These are phyloP conservation scores for Metschnikowia anglica DNA, from an alignment of 805 yeast genomes.

Conservation along the genomic window DNA sequence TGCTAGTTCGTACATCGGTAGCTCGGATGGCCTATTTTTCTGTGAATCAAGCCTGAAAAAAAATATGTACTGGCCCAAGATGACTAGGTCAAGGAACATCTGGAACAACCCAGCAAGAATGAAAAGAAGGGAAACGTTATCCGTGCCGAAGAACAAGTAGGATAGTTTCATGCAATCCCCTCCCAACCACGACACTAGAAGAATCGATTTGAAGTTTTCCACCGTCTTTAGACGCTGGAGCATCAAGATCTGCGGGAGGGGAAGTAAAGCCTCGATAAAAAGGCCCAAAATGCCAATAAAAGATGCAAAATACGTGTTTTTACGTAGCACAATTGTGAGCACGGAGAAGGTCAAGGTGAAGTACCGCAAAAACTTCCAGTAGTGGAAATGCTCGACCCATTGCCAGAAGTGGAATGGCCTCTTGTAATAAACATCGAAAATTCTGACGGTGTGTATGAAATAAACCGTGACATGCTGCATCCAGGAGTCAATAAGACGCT, in stretches of 20 bases:
- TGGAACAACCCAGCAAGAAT: constrained; percentile 74
- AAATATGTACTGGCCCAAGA: constrained; percentile 70
- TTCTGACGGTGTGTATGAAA: constrained; percentile 42
- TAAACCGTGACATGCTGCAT: constrained; percentile 14
- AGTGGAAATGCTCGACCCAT: constrained; percentile 61
- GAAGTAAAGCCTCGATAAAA: constrained; percentile 68
- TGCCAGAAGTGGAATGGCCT: constrained; percentile 81
- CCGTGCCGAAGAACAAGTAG: constrained; percentile 74
- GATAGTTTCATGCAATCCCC: constrained; percentile 81
- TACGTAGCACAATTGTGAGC: constrained; percentile 41
- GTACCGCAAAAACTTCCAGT: constrained; percentile 52
- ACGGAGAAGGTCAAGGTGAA: constrained; percentile 44
- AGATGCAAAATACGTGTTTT: constrained; percentile 42
- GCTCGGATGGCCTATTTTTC: constrained; percentile 1
- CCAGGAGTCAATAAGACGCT: constrained; percentile 7
- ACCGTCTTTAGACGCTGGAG: constrained; percentile 64
- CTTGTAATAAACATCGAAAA: constrained; percentile 68
- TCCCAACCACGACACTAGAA: constrained; percentile 81
- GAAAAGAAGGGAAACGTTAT: constrained; percentile 62
- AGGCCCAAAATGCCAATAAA: constrained; percentile 63
- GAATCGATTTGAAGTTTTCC: constrained; percentile 74
- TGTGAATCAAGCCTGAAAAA: constrained; percentile 39
- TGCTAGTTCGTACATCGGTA: constrained; percentile 14
- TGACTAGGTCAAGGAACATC: constrained; percentile 68
- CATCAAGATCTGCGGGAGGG: constrained; percentile 76